Conservation (phyloP, 228 moss, liverwort and hornwort genomes). For the Sphagnum fallax region DNA sequence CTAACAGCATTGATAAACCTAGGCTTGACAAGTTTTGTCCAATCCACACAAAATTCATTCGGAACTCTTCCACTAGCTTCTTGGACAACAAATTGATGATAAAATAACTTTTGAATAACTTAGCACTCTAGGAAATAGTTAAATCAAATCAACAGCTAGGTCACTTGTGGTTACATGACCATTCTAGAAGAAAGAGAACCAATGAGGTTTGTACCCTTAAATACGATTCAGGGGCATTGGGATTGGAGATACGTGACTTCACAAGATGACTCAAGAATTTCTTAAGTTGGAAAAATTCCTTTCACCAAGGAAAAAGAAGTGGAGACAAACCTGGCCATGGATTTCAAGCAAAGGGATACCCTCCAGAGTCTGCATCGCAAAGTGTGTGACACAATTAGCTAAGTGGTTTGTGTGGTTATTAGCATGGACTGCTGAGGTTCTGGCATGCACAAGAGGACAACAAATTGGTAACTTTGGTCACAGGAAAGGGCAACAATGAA, state of each 20-base stretch:
- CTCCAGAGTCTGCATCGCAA: constrained; percentile 57
- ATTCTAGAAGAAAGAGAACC: neutral
- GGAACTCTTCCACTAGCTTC: too few relatives aligned
- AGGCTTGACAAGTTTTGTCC: too few relatives aligned
- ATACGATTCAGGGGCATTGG: neutral
- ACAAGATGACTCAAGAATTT: too few relatives aligned
- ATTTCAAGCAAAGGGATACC: constrained; percentile 92
- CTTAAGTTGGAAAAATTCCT: too few relatives aligned
- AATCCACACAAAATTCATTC: too few relatives aligned
- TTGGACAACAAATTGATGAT: too few relatives aligned
- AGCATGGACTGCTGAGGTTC: neutral
- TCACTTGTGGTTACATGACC: too few relatives aligned
- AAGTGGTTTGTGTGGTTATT: too few relatives aligned
- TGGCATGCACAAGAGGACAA: neutral
- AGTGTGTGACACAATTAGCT: neutral
- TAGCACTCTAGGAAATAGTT: too few relatives aligned
- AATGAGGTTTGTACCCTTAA: neutral
- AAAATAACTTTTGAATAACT: too few relatives aligned
- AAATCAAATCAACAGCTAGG: too few relatives aligned
- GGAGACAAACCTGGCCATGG: constrained; percentile 80
- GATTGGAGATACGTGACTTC: neutral
- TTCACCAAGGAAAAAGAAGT: neutral
- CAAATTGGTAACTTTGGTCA: neutral
- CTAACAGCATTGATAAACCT: too few relatives aligned
- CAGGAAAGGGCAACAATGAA: neutral